Base-by-base conservation (phyloP, 2,329 filamentous ascomycete genomes). In the Penicillium sclerotiorum region DNA sequence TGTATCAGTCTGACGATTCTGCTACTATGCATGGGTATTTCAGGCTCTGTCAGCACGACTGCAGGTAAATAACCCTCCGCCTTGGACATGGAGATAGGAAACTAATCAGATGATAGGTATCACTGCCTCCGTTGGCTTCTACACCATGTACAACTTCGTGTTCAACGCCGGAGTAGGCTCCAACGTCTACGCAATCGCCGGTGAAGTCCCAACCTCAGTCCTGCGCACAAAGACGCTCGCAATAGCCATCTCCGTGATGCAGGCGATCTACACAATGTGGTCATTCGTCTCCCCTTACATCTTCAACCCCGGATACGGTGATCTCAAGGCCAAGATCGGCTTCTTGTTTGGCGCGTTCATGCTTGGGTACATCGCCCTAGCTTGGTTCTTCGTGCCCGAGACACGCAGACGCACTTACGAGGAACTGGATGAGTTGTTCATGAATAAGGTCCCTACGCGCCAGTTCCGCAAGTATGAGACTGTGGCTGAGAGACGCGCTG, bases 301-400 rank as follows among this genome's bases (percentile, higher is more conserved):
- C 8, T 56, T 50, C 25, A 56, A 56, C n/a, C 36, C 51, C 2
- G 47, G 49, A 15, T 45, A 52, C 42, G 53, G 51, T 3, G 61
- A 68, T 45, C 30, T 69, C 36, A 53, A 55, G 43, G 67, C 63
- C 12, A 69, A 68, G 42, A 60, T 67, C 18, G 67, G 61, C 1
- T 42, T 42, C 47, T 54, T 70, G 1, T 52, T 33, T 21, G 38
- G 32, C 13, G 45, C 12, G 1, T 47, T 51, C 13, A 51, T 47
- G 43, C 23, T 45, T 1, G 20, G 33, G 2, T 47, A 32, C 8
- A 32, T 28, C 4, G 11, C 30, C 1, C 7, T 43, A 5, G 45
- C 45, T 2, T 48, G 8, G 0, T 30, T 28, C 23, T 28, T 46
- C 22, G 43, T 46, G 20, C 43, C 43, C 1, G 43, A 46, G 23